These are phyloP conservation scores for Volvox africanus DNA, from an alignment of 139 green algal species.

Conservation along the genomic window DNA sequence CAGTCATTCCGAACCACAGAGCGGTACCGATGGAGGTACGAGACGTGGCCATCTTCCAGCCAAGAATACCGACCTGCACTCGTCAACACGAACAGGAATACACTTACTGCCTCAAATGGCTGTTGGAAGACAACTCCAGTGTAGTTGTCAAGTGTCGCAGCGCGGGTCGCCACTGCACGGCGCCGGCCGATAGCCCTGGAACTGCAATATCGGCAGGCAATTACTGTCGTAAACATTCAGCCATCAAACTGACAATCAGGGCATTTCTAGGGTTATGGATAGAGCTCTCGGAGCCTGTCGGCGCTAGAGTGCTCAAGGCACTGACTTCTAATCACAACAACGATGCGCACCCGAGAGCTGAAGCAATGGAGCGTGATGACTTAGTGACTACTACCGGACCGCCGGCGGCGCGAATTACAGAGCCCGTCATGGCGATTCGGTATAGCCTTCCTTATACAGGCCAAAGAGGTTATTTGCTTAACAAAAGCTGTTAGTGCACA, in stretches of 20 bases:
- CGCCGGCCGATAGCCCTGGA: not conserved
- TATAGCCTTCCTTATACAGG: not conserved
- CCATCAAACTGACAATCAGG: not conserved
- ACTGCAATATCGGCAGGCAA: not conserved
- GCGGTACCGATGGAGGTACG: not conserved
- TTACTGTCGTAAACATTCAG: not conserved
- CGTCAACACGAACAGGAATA: not conserved
- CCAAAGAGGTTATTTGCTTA: too few relatives aligned
- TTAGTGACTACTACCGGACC: not conserved
- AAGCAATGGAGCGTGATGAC: not conserved
- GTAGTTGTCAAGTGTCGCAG: constrained; percentile 38
- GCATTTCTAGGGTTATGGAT: not conserved
- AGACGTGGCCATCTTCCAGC: not conserved
- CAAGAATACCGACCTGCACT: not conserved
- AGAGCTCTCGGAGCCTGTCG: not conserved
- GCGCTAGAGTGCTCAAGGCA: not conserved
- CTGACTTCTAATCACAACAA: not conserved
- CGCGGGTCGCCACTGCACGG: not conserved
- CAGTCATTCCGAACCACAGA: not conserved
- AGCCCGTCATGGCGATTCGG: not conserved
- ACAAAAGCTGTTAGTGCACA: too few relatives aligned
- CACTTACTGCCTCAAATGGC: constrained; percentile 81
- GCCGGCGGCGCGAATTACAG: not conserved
- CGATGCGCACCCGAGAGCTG: not conserved
- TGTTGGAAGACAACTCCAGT: constrained; percentile 86